Conservation (phyloP, 257 asterid genomes). For the Jacaranda copaia region DNA sequence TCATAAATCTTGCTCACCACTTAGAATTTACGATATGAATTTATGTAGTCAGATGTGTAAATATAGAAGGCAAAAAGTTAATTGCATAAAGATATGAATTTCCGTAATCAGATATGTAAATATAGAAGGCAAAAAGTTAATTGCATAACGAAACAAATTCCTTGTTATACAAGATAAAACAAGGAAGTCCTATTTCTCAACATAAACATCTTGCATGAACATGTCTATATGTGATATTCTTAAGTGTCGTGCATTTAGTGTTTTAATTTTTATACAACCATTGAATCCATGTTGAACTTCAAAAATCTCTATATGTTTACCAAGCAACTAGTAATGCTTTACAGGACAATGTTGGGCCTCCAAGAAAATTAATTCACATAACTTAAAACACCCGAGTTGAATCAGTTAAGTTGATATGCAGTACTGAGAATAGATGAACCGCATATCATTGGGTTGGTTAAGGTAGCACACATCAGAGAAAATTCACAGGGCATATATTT, state of each 20-base stretch:
- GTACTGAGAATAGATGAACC: neutral
- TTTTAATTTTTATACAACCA: neutral
- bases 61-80: neutral
- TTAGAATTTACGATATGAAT: neutral
- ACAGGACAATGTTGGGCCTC: slow-evolving; percentile 1
- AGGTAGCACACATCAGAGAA: neutral
- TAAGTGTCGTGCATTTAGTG: neutral
- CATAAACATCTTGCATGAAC: neutral
- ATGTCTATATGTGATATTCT: neutral
- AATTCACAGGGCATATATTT: neutral
- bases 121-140: neutral
- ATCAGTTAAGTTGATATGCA: neutral
- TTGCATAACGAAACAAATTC: neutral
- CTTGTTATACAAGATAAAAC: neutral
- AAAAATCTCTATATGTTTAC: slow-evolving; percentile 1
- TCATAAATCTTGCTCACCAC: neutral
- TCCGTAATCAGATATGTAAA: neutral
- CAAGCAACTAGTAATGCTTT: neutral
- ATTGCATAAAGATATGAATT: neutral
- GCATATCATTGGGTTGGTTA: neutral
- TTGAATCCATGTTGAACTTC: neutral
- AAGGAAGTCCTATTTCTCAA: neutral
- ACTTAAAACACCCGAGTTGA: neutral
- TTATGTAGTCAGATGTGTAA: neutral
- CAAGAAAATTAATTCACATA: neutral